phyloP scores from a whole-genome alignment of 75 land plant genomes.

The Cunninghamia lanceolata region DNA sequence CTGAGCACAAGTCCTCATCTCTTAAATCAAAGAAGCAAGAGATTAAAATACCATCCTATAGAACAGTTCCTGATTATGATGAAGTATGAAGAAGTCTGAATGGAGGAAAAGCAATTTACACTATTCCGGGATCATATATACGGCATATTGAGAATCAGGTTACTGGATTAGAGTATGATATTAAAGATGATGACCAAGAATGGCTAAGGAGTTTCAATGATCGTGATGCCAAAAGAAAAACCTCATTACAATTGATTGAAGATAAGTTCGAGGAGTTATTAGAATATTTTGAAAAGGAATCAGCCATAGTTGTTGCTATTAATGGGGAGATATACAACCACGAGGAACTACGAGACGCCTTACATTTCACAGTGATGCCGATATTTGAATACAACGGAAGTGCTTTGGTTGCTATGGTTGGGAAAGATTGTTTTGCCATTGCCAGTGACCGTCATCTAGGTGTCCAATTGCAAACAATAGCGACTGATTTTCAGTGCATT shows the following conservation, averaged over 20 bases:
- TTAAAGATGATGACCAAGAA: slow-evolving; percentile 32
- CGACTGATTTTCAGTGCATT: slow-evolving; percentile 89
- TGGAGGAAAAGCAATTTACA: background rate
- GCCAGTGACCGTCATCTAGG: slow-evolving; percentile 95
- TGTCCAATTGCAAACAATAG: slow-evolving; percentile 91
- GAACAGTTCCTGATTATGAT: slow-evolving; percentile 8
- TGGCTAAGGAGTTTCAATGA: slow-evolving; percentile 23
- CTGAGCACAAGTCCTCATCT: background rate
- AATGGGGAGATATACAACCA: no score
- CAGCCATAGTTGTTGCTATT: slow-evolving; percentile 9
- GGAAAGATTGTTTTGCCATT: slow-evolving; percentile 97
- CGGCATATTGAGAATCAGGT: background rate
- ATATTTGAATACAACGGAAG: slow-evolving; percentile 98
- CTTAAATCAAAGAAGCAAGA: background rate
- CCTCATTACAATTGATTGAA: slow-evolving; percentile 9
- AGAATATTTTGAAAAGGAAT: slow-evolving; percentile 25
- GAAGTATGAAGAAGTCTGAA: background rate
- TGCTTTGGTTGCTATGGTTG: slow-evolving; percentile 96
- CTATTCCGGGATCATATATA: background rate
- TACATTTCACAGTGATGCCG: slow-evolving; percentile 24
- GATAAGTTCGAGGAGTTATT: slow-evolving; percentile 32
- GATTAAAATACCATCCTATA: slow-evolving; percentile 20
- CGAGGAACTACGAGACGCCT: no score
- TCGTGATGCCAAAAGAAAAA: background rate
- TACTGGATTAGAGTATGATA: slow-evolving; percentile 15